Conservation (phyloP, 345 rosid species). For the Gossypium thurberi region DNA sequence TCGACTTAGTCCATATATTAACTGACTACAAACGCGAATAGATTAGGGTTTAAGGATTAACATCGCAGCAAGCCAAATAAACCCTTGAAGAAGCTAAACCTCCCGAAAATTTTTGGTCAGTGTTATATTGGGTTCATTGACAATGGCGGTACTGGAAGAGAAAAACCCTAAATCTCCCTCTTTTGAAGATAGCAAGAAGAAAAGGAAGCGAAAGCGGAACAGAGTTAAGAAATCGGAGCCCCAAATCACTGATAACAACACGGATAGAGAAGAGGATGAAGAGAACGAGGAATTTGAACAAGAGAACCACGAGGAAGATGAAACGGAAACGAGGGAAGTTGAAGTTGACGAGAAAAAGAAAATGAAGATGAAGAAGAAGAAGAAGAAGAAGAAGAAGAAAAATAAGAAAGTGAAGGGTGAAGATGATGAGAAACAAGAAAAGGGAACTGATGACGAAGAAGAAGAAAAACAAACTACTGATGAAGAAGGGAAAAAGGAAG, state of each 20-base stretch:
- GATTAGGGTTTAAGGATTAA: constrained; percentile 9
- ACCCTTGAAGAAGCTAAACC: background rate
- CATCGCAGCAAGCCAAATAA: background rate
- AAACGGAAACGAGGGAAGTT: background rate
- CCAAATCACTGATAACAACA: background rate
- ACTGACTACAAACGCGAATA: background rate
- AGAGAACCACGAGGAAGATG: background rate
- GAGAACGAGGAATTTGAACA: constrained; percentile 15
- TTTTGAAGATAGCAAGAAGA: constrained; percentile 29
- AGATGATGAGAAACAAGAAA: background rate
- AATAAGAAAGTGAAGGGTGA: constrained; percentile 22
- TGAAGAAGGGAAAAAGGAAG: constrained; percentile 4
- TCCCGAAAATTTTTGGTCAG: background rate
- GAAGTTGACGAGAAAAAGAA: constrained; percentile 11
- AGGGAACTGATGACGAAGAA: constrained; percentile 5
- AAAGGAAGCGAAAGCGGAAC: constrained; percentile 36
- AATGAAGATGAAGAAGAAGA: constrained; percentile 8
- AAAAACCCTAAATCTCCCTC: background rate
- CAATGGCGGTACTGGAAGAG: constrained; percentile 30
- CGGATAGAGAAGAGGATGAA: background rate
- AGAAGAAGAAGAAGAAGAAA: constrained; percentile 12
- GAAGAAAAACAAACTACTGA: background rate
- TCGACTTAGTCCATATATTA: background rate
- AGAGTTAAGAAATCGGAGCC: constrained; percentile 29
- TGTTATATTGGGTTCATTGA: background rate